Percentiles rank a stretch among this genome's conserved stretches.
Conservation (phyloP, 306 rosid genomes). For the Vigna trinervia region DNA sequence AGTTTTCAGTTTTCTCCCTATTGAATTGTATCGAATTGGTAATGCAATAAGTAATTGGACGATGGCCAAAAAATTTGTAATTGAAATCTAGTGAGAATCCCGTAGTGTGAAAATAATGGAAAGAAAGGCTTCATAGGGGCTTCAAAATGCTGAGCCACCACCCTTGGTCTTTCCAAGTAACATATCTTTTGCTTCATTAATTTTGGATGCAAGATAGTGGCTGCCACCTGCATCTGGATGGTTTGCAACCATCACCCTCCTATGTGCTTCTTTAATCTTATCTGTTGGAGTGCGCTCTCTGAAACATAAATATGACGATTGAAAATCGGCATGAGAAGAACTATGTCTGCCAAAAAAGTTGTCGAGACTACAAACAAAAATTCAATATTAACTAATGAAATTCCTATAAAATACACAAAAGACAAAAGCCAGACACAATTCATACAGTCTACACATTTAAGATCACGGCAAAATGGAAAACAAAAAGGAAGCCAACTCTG, state of each 20-base stretch:
- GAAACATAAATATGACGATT: slow-evolving; percentile 7
- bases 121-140: background rate
- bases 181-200: slow-evolving; percentile 88
- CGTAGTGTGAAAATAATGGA: slow-evolving; percentile 13
- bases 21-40: background rate
- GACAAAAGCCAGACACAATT: background rate
- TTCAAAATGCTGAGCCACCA: slow-evolving; percentile 78
- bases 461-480: background rate
- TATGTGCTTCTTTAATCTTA: slow-evolving; percentile 85
- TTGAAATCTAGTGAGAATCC: background rate
- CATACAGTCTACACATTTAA: background rate
- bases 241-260: slow-evolving; percentile 96
- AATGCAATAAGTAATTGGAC: slow-evolving; percentile 11
- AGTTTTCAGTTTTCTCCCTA: slow-evolving; percentile 21
- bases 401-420: background rate
- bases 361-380: slow-evolving; percentile 10
- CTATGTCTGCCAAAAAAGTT: background rate
- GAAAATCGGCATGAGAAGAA: slow-evolving; percentile 37
- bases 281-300: slow-evolving; percentile 70
- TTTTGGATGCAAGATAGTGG: slow-evolving; percentile 92
- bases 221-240: slow-evolving; percentile 99
- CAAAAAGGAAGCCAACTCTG: background rate
- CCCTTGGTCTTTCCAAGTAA: slow-evolving; percentile 72
- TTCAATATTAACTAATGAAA: background rate
- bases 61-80: slow-evolving; percentile 23